phyloP scores from a whole-genome alignment of 805 yeast genomes.

The Lipomyces mesembrius region DNA sequence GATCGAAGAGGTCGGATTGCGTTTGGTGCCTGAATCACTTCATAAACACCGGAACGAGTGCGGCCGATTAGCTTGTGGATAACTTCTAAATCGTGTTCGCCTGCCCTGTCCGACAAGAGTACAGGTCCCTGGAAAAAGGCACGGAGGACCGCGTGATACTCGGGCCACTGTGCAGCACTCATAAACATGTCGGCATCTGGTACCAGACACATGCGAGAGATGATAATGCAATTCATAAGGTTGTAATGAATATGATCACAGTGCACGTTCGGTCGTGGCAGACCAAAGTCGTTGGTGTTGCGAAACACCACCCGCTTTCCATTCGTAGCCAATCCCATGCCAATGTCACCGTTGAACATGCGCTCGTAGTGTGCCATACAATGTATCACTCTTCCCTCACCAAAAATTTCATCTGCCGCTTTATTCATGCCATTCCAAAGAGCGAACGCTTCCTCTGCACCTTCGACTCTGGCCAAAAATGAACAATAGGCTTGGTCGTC shows the following conservation, averaged over 20 bases:
- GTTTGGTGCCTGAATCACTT: constrained; percentile 6
- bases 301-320: constrained; percentile 9
- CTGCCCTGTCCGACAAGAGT: constrained; percentile 8
- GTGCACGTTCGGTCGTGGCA: constrained; percentile 13
- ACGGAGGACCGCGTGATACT: constrained; percentile 14
- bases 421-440: constrained; percentile 15
- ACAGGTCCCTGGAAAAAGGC: constrained; percentile 11
- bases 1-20: constrained; percentile 3
- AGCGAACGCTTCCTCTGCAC: constrained; percentile 12
- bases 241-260: constrained; percentile 15
- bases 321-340: constrained; percentile 7
- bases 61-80: constrained; percentile 14
- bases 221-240: constrained; percentile 8
- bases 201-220: constrained; percentile 11
- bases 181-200: constrained; percentile 19
- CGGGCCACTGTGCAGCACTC: constrained; percentile 19
- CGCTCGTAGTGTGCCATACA: constrained; percentile 21
- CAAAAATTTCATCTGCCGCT: constrained; percentile 15
- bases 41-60: constrained; percentile 9
- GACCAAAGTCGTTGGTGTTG: constrained; percentile 18
- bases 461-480: constrained; percentile 10
- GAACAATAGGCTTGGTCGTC: constrained; percentile 16
- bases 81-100: constrained; percentile 15
- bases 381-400: constrained; percentile 9
- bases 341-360: constrained; percentile 10